Percentiles rank a stretch among this genome's conserved stretches.
Evolutionary conservation across 768 basidiomycete species (phyloP).

Genomic region (Phanerochaete carnosa): DNA sequence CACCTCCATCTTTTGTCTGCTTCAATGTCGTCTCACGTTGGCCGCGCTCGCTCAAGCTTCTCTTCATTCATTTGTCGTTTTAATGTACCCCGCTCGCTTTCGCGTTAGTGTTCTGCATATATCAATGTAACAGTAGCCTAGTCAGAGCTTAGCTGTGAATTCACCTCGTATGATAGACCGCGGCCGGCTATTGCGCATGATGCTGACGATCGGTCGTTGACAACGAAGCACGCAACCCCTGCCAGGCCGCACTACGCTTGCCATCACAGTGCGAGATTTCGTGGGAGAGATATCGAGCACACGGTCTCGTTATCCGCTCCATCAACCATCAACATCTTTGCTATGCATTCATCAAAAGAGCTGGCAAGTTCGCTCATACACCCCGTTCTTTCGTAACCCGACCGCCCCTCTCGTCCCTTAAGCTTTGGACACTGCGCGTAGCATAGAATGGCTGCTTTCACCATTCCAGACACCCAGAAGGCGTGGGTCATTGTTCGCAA

Average conservation of each 20-base stretch:
- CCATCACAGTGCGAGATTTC: too few relatives aligned
- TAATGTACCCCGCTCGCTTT: conserved; percentile 10
- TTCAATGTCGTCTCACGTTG: conserved; percentile 6
- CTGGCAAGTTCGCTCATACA: too few relatives aligned
- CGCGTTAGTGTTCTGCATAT: conserved; percentile 14
- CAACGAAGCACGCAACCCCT: not conserved
- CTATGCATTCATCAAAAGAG: too few relatives aligned
- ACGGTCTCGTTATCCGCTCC: too few relatives aligned
- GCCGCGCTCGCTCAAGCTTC: not conserved
- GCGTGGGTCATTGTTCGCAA: conserved; percentile 27
- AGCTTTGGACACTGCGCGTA: too few relatives aligned
- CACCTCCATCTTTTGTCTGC: conserved; percentile 10
- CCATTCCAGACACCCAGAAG: conserved; percentile 13
- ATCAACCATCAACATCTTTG: too few relatives aligned
- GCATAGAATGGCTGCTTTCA: not conserved
- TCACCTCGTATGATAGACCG: conserved; percentile 3
- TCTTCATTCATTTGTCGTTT: conserved; percentile 5
- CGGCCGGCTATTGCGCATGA: too few relatives aligned
- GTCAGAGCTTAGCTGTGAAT: conserved; percentile 2
- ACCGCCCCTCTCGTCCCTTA: too few relatives aligned
- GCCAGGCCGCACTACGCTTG: too few relatives aligned
- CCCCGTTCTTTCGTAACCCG: too few relatives aligned
- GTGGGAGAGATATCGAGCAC: too few relatives aligned
- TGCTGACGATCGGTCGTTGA: too few relatives aligned
- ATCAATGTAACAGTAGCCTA: conserved; percentile 18